A percentile compares a stretch with the other conserved stretches of the same genome.
Conservation (phyloP, 306 rosid genomes). For the Canavalia ensiformis region DNA sequence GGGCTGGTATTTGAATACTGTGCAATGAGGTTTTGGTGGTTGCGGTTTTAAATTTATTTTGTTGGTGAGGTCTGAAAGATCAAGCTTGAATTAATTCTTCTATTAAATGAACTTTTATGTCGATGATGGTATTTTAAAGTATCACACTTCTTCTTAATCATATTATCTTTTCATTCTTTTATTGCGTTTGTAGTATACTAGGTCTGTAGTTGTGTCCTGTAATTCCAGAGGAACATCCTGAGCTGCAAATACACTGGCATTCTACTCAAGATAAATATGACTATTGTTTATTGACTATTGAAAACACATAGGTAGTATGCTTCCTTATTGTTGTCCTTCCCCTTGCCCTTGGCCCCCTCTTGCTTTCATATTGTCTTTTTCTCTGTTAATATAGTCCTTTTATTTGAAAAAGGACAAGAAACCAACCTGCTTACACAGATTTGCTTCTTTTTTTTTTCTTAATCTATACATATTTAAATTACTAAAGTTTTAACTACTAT, state of each 20-base stretch:
- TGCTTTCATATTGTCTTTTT: conserved; percentile 18
- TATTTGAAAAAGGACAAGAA: not conserved
- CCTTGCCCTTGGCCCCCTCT: not conserved
- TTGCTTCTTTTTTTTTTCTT: not conserved
- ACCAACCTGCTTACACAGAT: not conserved
- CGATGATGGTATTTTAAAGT: conserved; percentile 13
- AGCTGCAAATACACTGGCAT: not conserved
- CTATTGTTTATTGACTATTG: conserved; percentile 10
- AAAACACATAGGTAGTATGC: not conserved
- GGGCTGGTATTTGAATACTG: not conserved
- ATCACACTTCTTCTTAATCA: not conserved
- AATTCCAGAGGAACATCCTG: not conserved
- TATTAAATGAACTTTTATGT: conserved; percentile 16
- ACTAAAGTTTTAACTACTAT: not conserved
- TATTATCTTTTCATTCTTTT: conserved; percentile 5
- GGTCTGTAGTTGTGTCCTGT: conserved; percentile 3
- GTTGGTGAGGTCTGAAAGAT: conserved; percentile 12
- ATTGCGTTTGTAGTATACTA: not conserved
- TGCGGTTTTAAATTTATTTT: not conserved
- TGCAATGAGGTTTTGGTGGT: not conserved
- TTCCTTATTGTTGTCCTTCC: not conserved
- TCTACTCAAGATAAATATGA: not conserved
- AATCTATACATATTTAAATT: not conserved
- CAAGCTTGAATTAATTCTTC: not conserved
- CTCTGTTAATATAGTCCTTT: not conserved